Conservation (phyloP, 1,139 yeast genomes). For the Hanseniaspora gamundiae region DNA sequence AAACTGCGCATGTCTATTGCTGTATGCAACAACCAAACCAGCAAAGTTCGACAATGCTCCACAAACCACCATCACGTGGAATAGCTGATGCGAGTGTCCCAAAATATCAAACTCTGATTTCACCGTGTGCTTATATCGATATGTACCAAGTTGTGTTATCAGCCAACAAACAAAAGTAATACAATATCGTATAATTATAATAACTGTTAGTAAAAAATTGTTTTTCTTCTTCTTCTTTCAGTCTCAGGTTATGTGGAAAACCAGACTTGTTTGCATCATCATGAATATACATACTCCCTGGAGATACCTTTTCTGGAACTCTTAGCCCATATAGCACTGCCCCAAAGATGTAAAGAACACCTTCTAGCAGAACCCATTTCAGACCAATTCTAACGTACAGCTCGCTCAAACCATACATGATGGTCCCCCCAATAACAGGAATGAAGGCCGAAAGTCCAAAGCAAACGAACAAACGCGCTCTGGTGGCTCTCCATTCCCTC, state of each 20-base stretch:
- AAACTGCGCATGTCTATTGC: conserved; percentile 31
- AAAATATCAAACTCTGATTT: conserved; percentile 42
- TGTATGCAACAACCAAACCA: conserved; percentile 52
- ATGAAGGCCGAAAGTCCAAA: conserved; percentile 73
- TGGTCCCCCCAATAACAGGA: conserved; percentile 48
- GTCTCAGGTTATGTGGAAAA: background rate
- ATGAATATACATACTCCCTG: conserved; percentile 34
- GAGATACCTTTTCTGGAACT: conserved; percentile 60
- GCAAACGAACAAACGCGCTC: conserved; percentile 67
- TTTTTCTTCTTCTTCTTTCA: background rate
- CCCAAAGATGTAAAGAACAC: conserved; percentile 60
- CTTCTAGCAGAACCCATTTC: conserved; percentile 56
- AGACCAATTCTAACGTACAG: conserved; percentile 44
- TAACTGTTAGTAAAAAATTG: background rate
- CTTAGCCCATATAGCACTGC: conserved; percentile 70
- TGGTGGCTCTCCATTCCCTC: conserved; percentile 58
- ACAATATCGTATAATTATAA: background rate
- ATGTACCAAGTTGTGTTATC: conserved; percentile 10
- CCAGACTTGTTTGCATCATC: background rate
- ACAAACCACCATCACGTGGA: conserved; percentile 68
- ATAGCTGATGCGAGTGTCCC: conserved; percentile 84
- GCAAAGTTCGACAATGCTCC: conserved; percentile 71
- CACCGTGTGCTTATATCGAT: conserved; percentile 20
- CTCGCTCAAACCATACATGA: conserved; percentile 31
- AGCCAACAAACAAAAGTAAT: background rate